Evolutionary conservation across 257 asterid genomes (phyloP).

Genomic region (Catharanthus roseus): DNA sequence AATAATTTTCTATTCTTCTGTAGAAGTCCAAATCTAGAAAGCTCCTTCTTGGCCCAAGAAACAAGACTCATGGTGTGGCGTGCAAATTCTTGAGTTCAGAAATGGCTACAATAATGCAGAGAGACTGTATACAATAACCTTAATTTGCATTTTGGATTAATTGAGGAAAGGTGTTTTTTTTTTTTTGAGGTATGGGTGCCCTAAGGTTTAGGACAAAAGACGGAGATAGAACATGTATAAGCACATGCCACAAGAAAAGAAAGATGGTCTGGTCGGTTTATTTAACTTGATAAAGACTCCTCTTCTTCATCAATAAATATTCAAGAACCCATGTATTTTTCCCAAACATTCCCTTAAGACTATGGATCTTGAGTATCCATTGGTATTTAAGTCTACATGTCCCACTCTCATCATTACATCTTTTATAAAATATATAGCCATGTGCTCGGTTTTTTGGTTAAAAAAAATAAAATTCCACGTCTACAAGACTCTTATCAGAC

Average conservation of each 20-base stretch:
- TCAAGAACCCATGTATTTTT: slow-evolving; percentile 10
- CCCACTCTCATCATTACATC: background rate
- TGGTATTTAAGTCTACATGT: background rate
- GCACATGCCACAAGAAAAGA: slow-evolving; percentile 20
- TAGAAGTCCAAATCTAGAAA: slow-evolving; percentile 16
- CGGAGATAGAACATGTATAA: slow-evolving; percentile 14
- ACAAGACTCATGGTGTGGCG: slow-evolving; percentile 21
- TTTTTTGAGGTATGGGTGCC: background rate
- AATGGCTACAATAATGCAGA: no score
- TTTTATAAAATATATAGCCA: background rate
- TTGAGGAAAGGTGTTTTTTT: slow-evolving; percentile 12
- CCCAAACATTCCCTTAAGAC: slow-evolving; percentile 12
- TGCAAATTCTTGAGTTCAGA: slow-evolving; percentile 8
- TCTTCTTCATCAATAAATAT: slow-evolving; percentile 16
- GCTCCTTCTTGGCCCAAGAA: slow-evolving; percentile 37
- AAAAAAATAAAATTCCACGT: no score
- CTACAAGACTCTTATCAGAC: no score
- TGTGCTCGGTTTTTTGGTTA: no score
- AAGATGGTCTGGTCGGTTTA: no score
- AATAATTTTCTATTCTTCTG: slow-evolving; percentile 22
- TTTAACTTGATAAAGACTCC: slow-evolving; percentile 22
- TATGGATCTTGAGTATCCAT: slow-evolving; percentile 1
- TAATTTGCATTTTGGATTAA: slow-evolving; percentile 9
- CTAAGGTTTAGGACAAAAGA: slow-evolving; percentile 8
- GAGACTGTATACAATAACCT: no score